These are phyloP conservation scores for Puccinia polysora DNA, from an alignment of 1,284 basidiomycete genomes.

Conservation along the genomic window DNA sequence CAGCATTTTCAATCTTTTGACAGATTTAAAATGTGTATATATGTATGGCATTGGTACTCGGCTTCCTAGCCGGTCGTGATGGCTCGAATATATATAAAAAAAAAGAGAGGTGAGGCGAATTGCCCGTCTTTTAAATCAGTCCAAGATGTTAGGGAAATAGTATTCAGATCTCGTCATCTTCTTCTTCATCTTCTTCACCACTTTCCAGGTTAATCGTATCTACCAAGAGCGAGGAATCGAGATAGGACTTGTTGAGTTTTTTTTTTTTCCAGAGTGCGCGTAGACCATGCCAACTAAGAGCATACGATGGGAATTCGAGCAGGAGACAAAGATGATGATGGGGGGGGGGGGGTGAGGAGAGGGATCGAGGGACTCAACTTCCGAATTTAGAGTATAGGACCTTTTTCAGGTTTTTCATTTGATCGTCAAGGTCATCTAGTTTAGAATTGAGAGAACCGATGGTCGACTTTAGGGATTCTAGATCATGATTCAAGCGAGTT, in stretches of 20 bases:
- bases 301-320: background rate
- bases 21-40: no score
- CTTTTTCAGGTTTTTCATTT: constrained; percentile 10
- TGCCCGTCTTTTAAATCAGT: no score
- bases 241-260: background rate
- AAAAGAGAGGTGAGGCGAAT: no score
- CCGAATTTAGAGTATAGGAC: constrained; percentile 19
- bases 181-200: no score
- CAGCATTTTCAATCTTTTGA: no score
- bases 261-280: background rate
- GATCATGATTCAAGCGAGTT: background rate
- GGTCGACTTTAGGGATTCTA: background rate
- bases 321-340: background rate
- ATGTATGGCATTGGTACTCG: no score
- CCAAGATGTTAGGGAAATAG: no score
- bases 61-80: no score
- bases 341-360: background rate
- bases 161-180: no score
- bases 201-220: no score
- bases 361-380: constrained; percentile 1
- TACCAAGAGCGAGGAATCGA: background rate
- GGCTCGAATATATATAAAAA: no score
- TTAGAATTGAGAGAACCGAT: constrained; percentile 5
- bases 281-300: background rate
- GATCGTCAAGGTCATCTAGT: background rate